Percentiles rank a stretch among this genome's conserved stretches.
These are phyloP conservation scores for Primulina eburnea DNA, from an alignment of 257 asterid species.

Conservation along the genomic window DNA sequence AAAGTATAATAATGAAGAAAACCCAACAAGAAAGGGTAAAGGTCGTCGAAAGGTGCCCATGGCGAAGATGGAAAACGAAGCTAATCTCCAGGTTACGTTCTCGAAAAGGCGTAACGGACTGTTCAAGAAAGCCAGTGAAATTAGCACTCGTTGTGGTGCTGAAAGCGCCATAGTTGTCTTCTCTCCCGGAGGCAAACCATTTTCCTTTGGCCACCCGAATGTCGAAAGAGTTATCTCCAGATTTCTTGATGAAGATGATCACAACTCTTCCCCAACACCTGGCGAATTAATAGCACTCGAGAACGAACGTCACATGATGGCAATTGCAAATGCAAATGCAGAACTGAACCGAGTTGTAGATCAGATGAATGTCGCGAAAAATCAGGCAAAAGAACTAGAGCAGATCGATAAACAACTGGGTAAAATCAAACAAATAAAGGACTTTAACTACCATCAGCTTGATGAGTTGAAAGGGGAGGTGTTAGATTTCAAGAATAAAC, in stretches of 20 bases:
- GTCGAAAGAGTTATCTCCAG: not conserved
- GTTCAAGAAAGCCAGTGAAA: not conserved
- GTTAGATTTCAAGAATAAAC: not conserved
- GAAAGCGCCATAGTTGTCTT: not conserved
- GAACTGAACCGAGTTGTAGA: not conserved
- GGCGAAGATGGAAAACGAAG: not conserved
- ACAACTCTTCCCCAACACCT: too few species aligned
- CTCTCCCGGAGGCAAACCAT: not conserved
- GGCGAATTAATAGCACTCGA: too few species aligned
- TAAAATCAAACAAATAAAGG: not conserved
- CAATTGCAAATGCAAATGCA: not conserved
- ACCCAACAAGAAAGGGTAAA: not conserved
- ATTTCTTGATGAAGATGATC: not conserved
- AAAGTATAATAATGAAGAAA: not conserved
- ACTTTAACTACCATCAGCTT: not conserved
- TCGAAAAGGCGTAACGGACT: not conserved
- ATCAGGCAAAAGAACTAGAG: not conserved
- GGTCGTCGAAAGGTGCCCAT: not conserved
- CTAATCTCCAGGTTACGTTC: not conserved
- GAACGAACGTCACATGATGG: not conserved
- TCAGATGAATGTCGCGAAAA: not conserved
- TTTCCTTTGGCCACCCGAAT: not conserved
- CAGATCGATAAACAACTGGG: not conserved
- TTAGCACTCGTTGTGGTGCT: not conserved
- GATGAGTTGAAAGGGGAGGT: not conserved